Conservation (phyloP, 768 basidiomycete species). For the Calocybe indica region DNA sequence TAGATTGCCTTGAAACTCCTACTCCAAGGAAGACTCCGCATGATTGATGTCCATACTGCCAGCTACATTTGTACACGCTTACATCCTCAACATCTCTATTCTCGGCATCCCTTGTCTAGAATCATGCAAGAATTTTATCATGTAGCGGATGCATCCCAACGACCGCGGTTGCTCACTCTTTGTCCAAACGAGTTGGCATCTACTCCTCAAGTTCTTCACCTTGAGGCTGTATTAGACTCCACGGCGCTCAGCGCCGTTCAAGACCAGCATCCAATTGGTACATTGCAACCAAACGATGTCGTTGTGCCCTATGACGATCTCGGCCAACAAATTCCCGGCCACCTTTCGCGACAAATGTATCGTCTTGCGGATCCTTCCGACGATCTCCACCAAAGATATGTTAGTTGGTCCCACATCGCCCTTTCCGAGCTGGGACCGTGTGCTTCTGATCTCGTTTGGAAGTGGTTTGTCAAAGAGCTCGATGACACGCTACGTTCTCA, state of each 20-base stretch:
- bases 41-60: too few relatives aligned
- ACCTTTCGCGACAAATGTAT: constrained; percentile 41
- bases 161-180: constrained; percentile 38
- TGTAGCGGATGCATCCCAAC: constrained; percentile 22
- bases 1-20: too few relatives aligned
- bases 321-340: constrained; percentile 23
- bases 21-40: too few relatives aligned
- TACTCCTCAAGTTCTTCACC: constrained; percentile 27
- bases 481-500: constrained; percentile 24
- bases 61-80: too few relatives aligned
- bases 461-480: constrained; percentile 39
- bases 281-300: constrained; percentile 40
- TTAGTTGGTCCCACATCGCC: constrained; percentile 40
- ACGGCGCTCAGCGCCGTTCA: constrained; percentile 30
- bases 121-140: constrained; percentile 42
- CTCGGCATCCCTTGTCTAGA: constrained; percentile 25
- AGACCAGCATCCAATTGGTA: constrained; percentile 24
- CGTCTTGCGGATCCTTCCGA: constrained; percentile 37
- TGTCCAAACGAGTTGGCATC: constrained; percentile 19
- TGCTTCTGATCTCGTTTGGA: constrained; percentile 68
- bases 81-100: constrained; percentile 8
- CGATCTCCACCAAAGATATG: constrained; percentile 31
- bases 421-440: constrained; percentile 57
- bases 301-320: constrained; percentile 49
- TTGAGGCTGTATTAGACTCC: constrained; percentile 34